Evolutionary conservation across 1,284 basidiomycete species (phyloP), one percentile per base, ranked within the genome.

Genomic region (Ganoderma multipileum): DNA sequence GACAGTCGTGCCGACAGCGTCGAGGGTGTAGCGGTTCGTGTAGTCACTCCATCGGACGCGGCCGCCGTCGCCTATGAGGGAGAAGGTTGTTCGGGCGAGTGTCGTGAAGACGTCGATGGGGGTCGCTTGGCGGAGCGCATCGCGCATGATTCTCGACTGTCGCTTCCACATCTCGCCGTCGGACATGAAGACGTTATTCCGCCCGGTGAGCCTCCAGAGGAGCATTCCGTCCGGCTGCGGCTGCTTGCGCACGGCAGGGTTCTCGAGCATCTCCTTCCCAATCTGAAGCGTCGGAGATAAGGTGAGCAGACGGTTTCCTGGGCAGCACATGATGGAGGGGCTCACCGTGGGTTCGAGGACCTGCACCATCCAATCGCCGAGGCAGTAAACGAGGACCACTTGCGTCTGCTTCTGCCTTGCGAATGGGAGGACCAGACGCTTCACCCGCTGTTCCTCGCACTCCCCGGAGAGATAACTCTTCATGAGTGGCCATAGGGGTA

Each of bases 1-100:
- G 28, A 75, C 77, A 1, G 80, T 78, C 3, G 73, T 76, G 2
- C 80, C 80, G 11, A 80, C 72, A 14, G 74, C 76, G 67, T 80
- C 78, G 36, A 80, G 73, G 6, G 79, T 75, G 65, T 73, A 77
- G 9, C 76, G 74, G 67, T 76, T 73, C 8, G 76, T 68, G 47
- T 77, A 67, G 36, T 79, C 79, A 68, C 76, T 75, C 74, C 76
- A 81, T 33, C 67, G 61, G 9, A 76, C 61, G 7, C 66, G 54
- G 55, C 72, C 68, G 36, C 74, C 73, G 11, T 70, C 60, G 38
- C 72, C 74, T 38, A 81, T 76, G 42, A 73, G 63, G 8, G 60
- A 58, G 71, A 77, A 75, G 33, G 79, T 72, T 33, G 75, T 74
- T 14, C 70, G 66, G 14, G 76, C 67, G 50, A 80, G 71, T 9